Conservation (phyloP, 2,329 filamentous ascomycete species). For the Colletotrichum simmondsii region DNA sequence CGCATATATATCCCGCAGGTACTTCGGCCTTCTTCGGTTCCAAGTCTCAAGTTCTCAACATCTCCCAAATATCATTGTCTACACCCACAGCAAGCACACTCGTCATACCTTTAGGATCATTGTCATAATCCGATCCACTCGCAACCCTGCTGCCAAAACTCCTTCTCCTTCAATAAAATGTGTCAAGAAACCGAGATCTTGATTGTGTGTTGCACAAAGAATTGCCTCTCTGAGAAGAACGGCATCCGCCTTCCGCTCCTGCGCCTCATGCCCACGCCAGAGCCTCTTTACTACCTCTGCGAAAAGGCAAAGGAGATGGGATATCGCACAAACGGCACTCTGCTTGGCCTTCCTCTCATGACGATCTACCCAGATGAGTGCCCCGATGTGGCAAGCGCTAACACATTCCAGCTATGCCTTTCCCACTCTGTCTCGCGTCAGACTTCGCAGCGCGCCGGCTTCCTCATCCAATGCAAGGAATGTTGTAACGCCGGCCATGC, state of each 20-base stretch:
- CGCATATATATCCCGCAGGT: background rate
- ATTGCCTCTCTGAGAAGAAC: background rate
- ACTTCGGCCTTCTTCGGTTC: background rate
- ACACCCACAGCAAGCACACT: background rate
- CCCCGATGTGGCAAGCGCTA: background rate
- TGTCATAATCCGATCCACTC: background rate
- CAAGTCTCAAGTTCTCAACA: background rate
- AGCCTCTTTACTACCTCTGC: background rate
- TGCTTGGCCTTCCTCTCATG: background rate
- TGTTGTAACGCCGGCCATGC: background rate
- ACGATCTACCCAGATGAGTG: background rate
- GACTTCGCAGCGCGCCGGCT: background rate
- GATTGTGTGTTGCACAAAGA: slow-evolving; percentile 2
- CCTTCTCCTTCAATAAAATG: background rate
- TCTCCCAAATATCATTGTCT: background rate
- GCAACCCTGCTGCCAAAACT: background rate
- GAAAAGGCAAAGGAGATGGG: background rate
- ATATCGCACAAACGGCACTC: background rate
- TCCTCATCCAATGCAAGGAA: background rate
- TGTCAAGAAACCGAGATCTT: slow-evolving; percentile 6
- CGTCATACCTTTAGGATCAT: background rate
- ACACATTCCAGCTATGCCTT: background rate
- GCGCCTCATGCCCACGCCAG: background rate
- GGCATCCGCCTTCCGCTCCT: background rate
- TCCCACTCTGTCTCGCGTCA: background rate